These are phyloP conservation scores for Gynandropsis gynandra DNA, from an alignment of 345 rosid species.

Conservation along the genomic window DNA sequence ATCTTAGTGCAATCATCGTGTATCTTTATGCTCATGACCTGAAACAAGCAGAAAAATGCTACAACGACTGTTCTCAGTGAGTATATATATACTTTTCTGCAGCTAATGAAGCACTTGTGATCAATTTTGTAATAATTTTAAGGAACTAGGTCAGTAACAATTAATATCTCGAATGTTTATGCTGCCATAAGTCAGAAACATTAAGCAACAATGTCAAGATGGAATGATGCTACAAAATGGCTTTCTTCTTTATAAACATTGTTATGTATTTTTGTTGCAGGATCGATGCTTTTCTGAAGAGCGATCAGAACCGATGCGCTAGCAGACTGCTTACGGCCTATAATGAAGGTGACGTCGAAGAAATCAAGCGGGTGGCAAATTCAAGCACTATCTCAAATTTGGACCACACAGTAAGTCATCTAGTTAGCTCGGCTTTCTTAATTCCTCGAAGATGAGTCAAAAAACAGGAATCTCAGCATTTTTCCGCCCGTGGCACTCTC, in stretches of 20 bases:
- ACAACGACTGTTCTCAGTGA: slow-evolving; percentile 94
- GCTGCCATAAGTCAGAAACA: slow-evolving; percentile 8
- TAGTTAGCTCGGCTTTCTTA: too few relatives aligned
- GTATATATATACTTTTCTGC: slow-evolving; percentile 23
- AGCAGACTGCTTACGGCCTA: slow-evolving; percentile 79
- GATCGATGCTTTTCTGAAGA: slow-evolving; percentile 72
- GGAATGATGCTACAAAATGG: neutral
- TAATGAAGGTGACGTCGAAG: slow-evolving; percentile 78
- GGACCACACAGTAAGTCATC: slow-evolving; percentile 59
- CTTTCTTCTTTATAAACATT: too few relatives aligned
- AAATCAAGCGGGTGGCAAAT: slow-evolving; percentile 69
- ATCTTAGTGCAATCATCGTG: slow-evolving; percentile 84
- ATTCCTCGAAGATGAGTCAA: neutral
- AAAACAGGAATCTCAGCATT: too few relatives aligned
- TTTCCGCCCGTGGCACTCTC: too few relatives aligned
- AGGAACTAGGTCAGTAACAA: neutral
- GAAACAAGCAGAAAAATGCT: slow-evolving; percentile 88
- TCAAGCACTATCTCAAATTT: slow-evolving; percentile 72
- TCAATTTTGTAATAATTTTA: too few relatives aligned
- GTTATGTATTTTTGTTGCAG: slow-evolving; percentile 34
- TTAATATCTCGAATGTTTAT: slow-evolving; percentile 5
- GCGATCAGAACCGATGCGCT: slow-evolving; percentile 82
- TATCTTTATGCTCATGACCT: slow-evolving; percentile 85
- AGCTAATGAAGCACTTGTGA: neutral
- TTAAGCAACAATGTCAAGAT: neutral